Conservation (phyloP, 2,329 filamentous ascomycete species). For the Colletotrichum lindemuthianum region DNA sequence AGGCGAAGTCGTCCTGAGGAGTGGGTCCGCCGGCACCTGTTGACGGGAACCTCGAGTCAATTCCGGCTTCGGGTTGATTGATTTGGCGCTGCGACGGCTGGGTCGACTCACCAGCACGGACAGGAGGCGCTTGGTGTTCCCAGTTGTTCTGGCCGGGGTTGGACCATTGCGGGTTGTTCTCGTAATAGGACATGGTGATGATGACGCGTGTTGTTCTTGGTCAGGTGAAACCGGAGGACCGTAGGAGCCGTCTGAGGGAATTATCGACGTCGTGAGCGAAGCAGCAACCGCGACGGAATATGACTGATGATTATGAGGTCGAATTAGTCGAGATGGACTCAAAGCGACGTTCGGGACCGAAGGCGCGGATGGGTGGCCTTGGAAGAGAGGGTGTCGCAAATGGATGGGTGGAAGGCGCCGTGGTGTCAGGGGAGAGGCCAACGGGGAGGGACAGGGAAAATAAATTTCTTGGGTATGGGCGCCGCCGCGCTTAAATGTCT, state of each 20-base stretch:
- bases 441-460: conserved; percentile 35
- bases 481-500: conserved; percentile 37
- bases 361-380: conserved; percentile 31
- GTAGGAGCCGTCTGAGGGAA: conserved; percentile 17
- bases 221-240: conserved; percentile 20
- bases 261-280: background rate
- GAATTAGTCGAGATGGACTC: conserved; percentile 27
- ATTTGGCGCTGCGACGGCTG: conserved; percentile 32
- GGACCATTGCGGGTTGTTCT: conserved; percentile 54
- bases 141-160: conserved; percentile 52
- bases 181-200: conserved; percentile 56
- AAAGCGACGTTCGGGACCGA: conserved; percentile 29
- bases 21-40: conserved; percentile 80
- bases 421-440: conserved; percentile 36
- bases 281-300: background rate
- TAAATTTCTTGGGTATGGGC: conserved; percentile 34
- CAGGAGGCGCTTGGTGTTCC: conserved; percentile 58
- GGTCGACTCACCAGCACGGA: conserved; percentile 46
- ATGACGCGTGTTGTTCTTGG: background rate
- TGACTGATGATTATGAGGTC: conserved; percentile 18
- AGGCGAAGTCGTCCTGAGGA: conserved; percentile 81
- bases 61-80: conserved; percentile 27
- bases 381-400: conserved; percentile 31
- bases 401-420: conserved; percentile 34
- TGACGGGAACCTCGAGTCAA: conserved; percentile 37